phyloP scores from a whole-genome alignment of 2,329 filamentous ascomycete species.

The Thielaviopsis euricoi region DNA sequence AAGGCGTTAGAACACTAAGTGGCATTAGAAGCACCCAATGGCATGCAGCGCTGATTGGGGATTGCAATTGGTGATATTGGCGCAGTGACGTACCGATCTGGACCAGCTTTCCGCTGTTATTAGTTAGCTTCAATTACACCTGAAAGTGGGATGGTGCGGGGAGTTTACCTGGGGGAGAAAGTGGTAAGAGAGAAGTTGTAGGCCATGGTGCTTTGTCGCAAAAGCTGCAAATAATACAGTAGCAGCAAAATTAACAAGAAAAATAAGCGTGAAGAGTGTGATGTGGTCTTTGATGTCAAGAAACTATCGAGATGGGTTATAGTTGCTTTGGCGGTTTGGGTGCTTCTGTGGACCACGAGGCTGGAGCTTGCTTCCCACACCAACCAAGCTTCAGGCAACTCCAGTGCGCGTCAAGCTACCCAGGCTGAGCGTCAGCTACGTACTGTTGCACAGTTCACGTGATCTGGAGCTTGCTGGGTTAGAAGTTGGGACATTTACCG shows the following conservation, averaged over 20 bases:
- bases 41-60: neutral
- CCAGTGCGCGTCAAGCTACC: slow-evolving; percentile 13
- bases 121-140: slow-evolving; percentile 15
- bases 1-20: neutral
- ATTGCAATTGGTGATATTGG: neutral
- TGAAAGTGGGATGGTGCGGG: slow-evolving; percentile 14
- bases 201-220: slow-evolving; percentile 10
- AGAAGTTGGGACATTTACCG: neutral
- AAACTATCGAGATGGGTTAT: neutral
- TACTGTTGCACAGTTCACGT: slow-evolving; percentile 1
- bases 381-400: slow-evolving; percentile 13
- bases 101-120: slow-evolving; percentile 85
- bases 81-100: slow-evolving; percentile 57
- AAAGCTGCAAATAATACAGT: neutral
- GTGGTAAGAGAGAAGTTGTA: slow-evolving; percentile 80
- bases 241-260: slow-evolving; percentile 1
- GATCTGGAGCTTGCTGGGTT: neutral
- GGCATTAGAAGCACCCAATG: neutral
- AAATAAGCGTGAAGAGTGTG: neutral
- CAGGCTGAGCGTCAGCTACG: neutral
- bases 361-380: slow-evolving; percentile 11
- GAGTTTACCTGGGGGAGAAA: slow-evolving; percentile 87
- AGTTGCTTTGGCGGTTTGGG: slow-evolving; percentile 1
- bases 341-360: slow-evolving; percentile 9
- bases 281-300: neutral